Percentiles rank a stretch among this genome's conserved stretches.
phyloP scores from a whole-genome alignment of 2,329 filamentous ascomycete genomes.

The Colletotrichum sublineola region DNA sequence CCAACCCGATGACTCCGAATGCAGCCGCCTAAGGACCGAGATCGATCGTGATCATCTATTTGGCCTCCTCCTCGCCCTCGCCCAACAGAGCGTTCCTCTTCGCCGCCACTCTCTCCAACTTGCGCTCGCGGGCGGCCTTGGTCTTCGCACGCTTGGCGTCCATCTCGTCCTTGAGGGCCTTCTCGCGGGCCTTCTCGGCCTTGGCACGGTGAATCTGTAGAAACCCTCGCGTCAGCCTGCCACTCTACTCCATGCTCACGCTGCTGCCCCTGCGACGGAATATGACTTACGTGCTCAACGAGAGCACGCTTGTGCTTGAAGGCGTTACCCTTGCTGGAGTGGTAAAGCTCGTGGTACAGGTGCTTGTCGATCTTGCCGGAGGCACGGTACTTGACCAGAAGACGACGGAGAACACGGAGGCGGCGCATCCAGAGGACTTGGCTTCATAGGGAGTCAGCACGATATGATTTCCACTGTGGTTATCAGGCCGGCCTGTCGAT shows the following conservation, averaged over 20 bases:
- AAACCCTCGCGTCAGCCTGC: conserved; percentile 14
- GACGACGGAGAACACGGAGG: conserved; percentile 97
- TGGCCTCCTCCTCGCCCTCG: conserved; percentile 73
- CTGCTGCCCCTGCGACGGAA: not conserved
- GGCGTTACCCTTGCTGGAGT: conserved; percentile 99
- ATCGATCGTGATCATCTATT: conserved; percentile 60
- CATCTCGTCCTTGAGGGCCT: conserved; percentile 98
- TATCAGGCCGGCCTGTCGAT: conserved; percentile 4
- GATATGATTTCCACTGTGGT: not conserved
- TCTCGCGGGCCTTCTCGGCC: conserved; percentile 98
- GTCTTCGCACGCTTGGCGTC: conserved; percentile 99
- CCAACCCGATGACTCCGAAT: conserved; percentile 73
- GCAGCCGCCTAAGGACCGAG: conserved; percentile 65
- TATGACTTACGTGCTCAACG: conserved; percentile 95
- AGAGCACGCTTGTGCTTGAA: conserved; percentile 99
- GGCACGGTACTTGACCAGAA: conserved; percentile 99
- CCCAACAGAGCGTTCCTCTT: conserved; percentile 90
- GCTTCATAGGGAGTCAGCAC: conserved; percentile 62
- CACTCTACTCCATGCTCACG: conserved; percentile 41
- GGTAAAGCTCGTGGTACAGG: conserved; percentile 99
- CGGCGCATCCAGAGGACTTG: conserved; percentile 99
- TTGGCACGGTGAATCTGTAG: conserved; percentile 98
- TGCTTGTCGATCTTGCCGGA: conserved; percentile 99
- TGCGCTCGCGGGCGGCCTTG: conserved; percentile 99
- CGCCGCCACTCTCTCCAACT: conserved; percentile 88